Percentiles rank a stretch among this genome's conserved stretches.
Evolutionary conservation across 2,329 filamentous ascomycete genomes (phyloP).

Genomic region (Botryotinia globosa): DNA sequence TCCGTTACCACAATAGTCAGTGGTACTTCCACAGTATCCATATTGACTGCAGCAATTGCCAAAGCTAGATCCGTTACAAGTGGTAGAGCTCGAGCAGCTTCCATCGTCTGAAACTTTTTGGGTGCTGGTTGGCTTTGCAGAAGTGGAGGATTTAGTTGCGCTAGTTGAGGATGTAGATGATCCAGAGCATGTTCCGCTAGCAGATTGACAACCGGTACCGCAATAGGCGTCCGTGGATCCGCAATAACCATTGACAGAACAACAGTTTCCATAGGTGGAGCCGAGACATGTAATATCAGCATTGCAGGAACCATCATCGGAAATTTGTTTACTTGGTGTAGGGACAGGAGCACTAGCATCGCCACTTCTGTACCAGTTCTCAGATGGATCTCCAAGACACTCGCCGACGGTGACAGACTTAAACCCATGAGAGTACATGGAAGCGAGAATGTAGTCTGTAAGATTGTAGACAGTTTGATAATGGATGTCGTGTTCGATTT

Average conservation of each 20-base stretch:
- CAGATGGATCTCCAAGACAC: constrained; percentile 45
- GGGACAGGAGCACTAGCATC: constrained; percentile 16
- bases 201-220: constrained; percentile 23
- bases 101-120: constrained; percentile 23
- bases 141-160: constrained; percentile 13
- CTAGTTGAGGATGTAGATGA: constrained; percentile 6
- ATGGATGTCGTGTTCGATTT: constrained; percentile 49
- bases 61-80: constrained; percentile 25
- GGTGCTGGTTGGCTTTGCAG: neutral
- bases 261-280: constrained; percentile 25
- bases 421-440: constrained; percentile 40
- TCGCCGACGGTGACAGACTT: constrained; percentile 47
- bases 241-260: constrained; percentile 25
- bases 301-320: constrained; percentile 25
- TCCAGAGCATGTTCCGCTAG: constrained; percentile 13
- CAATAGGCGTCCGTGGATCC: constrained; percentile 25
- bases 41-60: constrained; percentile 28
- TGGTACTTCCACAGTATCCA: constrained; percentile 20
- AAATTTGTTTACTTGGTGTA: constrained; percentile 14
- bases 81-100: constrained; percentile 27
- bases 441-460: constrained; percentile 39
- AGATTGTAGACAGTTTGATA: constrained; percentile 40
- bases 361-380: constrained; percentile 44
- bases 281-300: constrained; percentile 24
- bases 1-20: constrained; percentile 17